Percentiles rank a stretch among this genome's conserved stretches.
These are phyloP conservation scores for Psilocybe tampanensis DNA, from an alignment of 768 basidiomycete genomes.

Conservation along the genomic window DNA sequence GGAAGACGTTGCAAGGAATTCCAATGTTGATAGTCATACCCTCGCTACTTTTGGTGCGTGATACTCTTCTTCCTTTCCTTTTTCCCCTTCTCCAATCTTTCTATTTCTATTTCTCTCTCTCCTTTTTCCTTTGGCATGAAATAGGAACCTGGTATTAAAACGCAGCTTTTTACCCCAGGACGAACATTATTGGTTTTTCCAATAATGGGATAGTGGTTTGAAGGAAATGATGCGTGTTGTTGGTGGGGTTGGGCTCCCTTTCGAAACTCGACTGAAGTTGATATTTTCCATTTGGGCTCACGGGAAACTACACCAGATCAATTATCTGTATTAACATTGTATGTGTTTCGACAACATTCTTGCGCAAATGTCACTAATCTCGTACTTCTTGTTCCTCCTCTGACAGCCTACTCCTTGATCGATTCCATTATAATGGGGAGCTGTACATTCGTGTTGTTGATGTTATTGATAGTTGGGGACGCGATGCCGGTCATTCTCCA, in stretches of 20 bases:
- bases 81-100: neutral
- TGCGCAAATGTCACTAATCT: neutral
- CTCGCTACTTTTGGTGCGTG: too few relatives aligned
- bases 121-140: neutral
- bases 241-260: neutral
- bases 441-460: neutral
- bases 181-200: too few relatives aligned
- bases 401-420: neutral
- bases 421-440: neutral
- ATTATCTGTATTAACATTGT: neutral
- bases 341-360: neutral
- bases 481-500: slow-evolving; percentile 27
- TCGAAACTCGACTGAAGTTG: neutral
- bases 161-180: too few relatives aligned
- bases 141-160: too few relatives aligned
- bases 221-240: slow-evolving; percentile 75
- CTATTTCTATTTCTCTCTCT: neutral
- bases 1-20: too few relatives aligned
- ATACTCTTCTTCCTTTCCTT: neutral
- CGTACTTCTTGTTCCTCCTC: neutral
- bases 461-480: slow-evolving; percentile 12
- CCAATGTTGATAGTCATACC: too few relatives aligned
- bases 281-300: neutral
- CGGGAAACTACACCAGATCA: neutral
- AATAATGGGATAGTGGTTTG: slow-evolving; percentile 89